Percentiles rank a stretch among this genome's conserved stretches.
Conservation (phyloP, 2,329 filamentous ascomycete species). For the Clarireedia sp. region DNA sequence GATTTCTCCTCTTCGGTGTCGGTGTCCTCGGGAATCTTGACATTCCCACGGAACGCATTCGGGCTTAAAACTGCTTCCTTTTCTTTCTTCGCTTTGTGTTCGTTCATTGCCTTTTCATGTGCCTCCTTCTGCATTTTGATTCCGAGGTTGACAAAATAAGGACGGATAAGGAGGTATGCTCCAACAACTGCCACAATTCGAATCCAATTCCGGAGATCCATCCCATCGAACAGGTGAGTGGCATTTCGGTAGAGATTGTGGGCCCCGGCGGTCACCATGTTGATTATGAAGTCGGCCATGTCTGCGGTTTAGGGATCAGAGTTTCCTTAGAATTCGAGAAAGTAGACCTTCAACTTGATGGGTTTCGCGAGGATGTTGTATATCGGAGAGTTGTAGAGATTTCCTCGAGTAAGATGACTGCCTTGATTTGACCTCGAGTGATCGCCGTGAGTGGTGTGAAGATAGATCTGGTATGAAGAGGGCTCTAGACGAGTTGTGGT, state of each 20-base stretch:
- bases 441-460: too few species aligned
- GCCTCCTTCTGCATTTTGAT: constrained; percentile 55
- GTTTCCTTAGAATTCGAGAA: too few species aligned
- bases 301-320: not conserved
- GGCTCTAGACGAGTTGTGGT: too few species aligned
- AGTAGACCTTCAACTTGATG: too few species aligned
- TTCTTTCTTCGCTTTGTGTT: constrained; percentile 24
- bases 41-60: constrained; percentile 50
- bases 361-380: too few species aligned
- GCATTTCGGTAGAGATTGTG: constrained; percentile 16
- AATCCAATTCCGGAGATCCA: constrained; percentile 50
- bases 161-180: constrained; percentile 65
- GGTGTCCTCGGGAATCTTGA: constrained; percentile 44
- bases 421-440: too few species aligned
- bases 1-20: constrained; percentile 38
- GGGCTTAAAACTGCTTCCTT: constrained; percentile 49
- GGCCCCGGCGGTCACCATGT: constrained; percentile 11
- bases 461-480: too few species aligned
- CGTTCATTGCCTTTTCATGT: constrained; percentile 43
- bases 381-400: too few species aligned
- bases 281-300: constrained; percentile 6
- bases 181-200: constrained; percentile 65
- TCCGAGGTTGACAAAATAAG: constrained; percentile 63
- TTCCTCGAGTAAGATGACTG: too few species aligned
- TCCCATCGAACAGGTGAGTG: constrained; percentile 38